Percentiles rank a stretch among this genome's conserved stretches.
Conservation (phyloP, 2,329 filamentous ascomycete species). For the Pseudogymnoascus sp. region DNA sequence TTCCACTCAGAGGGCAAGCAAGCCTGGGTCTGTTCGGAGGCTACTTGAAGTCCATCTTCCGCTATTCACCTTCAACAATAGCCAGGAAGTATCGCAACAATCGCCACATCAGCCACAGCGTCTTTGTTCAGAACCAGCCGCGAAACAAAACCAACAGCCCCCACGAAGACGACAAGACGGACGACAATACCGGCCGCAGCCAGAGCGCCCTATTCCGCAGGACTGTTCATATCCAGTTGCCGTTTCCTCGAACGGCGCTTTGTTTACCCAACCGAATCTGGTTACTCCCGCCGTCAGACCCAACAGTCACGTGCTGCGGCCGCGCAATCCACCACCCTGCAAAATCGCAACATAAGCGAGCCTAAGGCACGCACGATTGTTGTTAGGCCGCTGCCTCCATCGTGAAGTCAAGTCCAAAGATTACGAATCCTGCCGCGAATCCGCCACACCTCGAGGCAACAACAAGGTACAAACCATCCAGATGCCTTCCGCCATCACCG, state of each 20-base stretch:
- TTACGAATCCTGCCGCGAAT: constrained; percentile 5
- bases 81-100: neutral
- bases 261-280: neutral
- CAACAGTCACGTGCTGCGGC: neutral
- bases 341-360: constrained; percentile 2
- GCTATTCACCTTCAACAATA: neutral
- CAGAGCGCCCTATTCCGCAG: neutral
- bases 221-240: neutral
- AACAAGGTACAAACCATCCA: neutral
- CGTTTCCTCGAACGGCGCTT: neutral
- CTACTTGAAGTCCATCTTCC: neutral
- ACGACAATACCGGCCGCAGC: neutral
- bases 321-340: neutral
- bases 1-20: neutral
- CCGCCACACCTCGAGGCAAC: constrained; percentile 2
- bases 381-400: constrained; percentile 3
- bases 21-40: neutral
- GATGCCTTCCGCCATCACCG: constrained; percentile 1
- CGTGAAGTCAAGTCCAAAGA: constrained; percentile 5
- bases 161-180: neutral
- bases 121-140: neutral
- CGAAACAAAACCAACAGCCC: neutral
- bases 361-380: constrained; percentile 4
- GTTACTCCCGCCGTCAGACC: neutral
- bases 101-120: neutral